Base-by-base conservation (phyloP, 371 early-diverging fungal species). In the Apophysomyces sp. region DNA sequence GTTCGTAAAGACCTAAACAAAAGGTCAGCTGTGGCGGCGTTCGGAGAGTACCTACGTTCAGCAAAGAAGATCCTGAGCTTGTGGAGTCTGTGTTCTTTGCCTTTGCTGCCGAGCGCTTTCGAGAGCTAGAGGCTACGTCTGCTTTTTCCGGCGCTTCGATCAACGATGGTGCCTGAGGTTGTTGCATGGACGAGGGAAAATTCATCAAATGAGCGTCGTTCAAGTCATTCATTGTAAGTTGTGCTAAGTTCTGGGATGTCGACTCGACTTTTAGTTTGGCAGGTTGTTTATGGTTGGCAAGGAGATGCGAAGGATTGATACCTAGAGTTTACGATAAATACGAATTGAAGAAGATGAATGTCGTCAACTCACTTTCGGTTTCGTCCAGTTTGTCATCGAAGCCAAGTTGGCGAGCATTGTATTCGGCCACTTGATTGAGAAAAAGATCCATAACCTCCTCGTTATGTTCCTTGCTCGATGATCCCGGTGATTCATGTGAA, bases 401-500 rank as follows among this genome's bases (percentile, higher is more conserved):
- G 29, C 54, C 49, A 4, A 68, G n/a, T 31, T 69, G 69, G 9
- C 69, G 76, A 12, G 69, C 57, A 58, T 69, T 69, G 31, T 74
- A 77, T 55, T 70, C 74, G 15, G 71, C 61, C 2, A 74, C 69
- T 58, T 77, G 74, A 53, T 63, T 70, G 26, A 77, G 60, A 54
- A 77, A 77, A 11, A 77, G 53, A 60, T 77, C 73, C 73, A 77
- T 77, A 3, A 62, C 70, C 24, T 69, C 68, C 32, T 77, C 77
- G 21, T 55, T 62, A n/a, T 65, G 58, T 7, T 41, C 57, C 15
- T 59, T 31, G 28, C 28, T 54, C 12, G 61, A 27, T 24, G 36
- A 34, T 36, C 36, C 55, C 34, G 55, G 36, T 3, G 55, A 55
- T 18, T 55, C 55, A 32, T 34, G 55, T 18, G 55, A 31, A 31